These are phyloP conservation scores for Cyathus striatus DNA, from an alignment of 768 basidiomycete species.

Conservation along the genomic window DNA sequence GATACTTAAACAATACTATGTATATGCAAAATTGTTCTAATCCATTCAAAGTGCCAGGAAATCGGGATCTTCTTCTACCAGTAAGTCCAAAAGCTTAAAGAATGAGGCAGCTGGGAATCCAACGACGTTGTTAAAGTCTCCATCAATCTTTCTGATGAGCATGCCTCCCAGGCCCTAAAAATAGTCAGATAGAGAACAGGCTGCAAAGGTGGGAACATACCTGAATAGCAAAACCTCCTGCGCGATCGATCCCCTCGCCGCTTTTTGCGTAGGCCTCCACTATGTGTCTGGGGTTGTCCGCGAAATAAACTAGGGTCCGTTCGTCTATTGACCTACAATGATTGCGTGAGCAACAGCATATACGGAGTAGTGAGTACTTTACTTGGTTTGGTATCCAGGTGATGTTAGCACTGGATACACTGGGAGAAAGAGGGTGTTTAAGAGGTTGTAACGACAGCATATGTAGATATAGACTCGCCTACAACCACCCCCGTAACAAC, in stretches of 20 bases:
- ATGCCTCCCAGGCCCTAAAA: slow-evolving; percentile 81
- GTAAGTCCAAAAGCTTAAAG: slow-evolving; percentile 64
- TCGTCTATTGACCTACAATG: slow-evolving; percentile 73
- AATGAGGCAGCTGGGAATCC: slow-evolving; percentile 90
- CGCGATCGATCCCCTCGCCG: slow-evolving; percentile 82
- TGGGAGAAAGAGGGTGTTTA: slow-evolving; percentile 15
- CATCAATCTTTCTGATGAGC: slow-evolving; percentile 81
- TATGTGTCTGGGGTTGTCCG: slow-evolving; percentile 51
- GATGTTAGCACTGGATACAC: slow-evolving; percentile 73
- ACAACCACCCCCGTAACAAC: slow-evolving; percentile 89
- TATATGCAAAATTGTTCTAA: no score
- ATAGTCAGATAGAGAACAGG: not conserved
- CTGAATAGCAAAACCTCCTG: slow-evolving; percentile 94
- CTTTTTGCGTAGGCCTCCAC: slow-evolving; percentile 79
- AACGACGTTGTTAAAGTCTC: slow-evolving; percentile 86
- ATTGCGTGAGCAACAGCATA: not conserved
- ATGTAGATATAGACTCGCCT: slow-evolving; percentile 39
- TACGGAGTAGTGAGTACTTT: slow-evolving; percentile 6
- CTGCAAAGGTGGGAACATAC: slow-evolving; percentile 35
- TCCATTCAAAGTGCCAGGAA: slow-evolving; percentile 37
- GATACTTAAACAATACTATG: no score
- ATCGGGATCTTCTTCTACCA: slow-evolving; percentile 72
- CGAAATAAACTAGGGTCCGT: slow-evolving; percentile 73
- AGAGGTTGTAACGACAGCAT: not conserved
- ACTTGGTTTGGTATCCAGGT: slow-evolving; percentile 76